Base-by-base conservation (phyloP, 768 basidiomycete species). In the Suillus bovinus region DNA sequence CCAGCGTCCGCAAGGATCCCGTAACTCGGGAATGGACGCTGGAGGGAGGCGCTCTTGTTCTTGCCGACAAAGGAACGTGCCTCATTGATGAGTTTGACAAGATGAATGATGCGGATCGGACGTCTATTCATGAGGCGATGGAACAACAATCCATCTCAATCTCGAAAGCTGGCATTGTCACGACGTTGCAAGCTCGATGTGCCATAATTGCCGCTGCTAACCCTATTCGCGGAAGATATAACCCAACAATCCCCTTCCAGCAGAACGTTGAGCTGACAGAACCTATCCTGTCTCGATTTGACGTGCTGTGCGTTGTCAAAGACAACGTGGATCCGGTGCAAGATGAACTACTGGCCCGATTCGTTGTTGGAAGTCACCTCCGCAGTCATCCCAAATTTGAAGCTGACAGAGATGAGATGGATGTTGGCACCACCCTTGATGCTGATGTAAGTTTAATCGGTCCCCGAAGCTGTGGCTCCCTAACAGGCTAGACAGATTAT, bases 61-160 rank as follows among this genome's bases (percentile, higher is more conserved):
- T 99, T 22, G 97, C 97, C 3, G 97, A 99, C 78, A 97, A 96
- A 77, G 97, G 97, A 14, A 93, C 91, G 31, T 99, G 97, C 71
- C 80, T 99, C 41, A 99, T 99, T 67, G 97, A 99, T 77, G 97
- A 99, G 75, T 99, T 99, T 74, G 97, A 99, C 81, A 99, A 99
- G 82, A 99, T 99, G 97, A 99, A 99, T 77, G 97, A 99, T 70
- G 85, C 93, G 17, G 96, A 99, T 74, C 84, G 96, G 68, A 99
- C 96, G 17, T 97, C 95, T 5, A 99, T 99, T 70, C 97, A 99
- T 80, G 97, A 99, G 75, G 97, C 97, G 2, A 99, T 99, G 97
- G 97, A 99, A 73, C 97, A 99, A 77, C 97, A 99, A 74, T 91
- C 94, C 14, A 99, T 99, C 67, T 99, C 97, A 5, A 99, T 99